Evolutionary conservation across 2,329 filamentous ascomycete genomes (phyloP), one percentile per base, ranked within the genome.

Genomic region (Talaromyces sp.): DNA sequence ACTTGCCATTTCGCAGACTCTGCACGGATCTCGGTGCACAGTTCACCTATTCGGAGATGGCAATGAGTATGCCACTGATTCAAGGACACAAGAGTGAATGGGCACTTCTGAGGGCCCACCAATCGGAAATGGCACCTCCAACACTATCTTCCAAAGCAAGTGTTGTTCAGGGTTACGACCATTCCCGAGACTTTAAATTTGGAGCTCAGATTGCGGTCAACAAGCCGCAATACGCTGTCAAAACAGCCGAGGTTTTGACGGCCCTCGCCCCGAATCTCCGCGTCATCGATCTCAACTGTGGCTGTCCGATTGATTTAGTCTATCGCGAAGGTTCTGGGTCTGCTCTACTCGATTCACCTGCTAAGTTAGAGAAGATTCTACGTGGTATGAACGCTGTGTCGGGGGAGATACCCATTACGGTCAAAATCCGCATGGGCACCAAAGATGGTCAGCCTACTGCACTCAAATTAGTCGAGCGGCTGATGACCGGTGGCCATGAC

Each of bases 21-120:
- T 97, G 93, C 70, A 88, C 91, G 13, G 89, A 93, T 59, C 83
- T 98, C 26, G 95, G 95, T 38, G 93, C 92, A 29, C 89, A 97
- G 71, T 82, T 96, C 55, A 99, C 95, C 0, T 99, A 96, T 80
- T 98, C 93, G 0, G 95, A 99, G 76, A 99, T 99, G 95, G 95
- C 93, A 4, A 90, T 99, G 84, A 88, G 91, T 29, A 80, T 96
- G 75, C 93, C 93, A 10, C 78, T 99, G 49, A 83, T 99, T 6
- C 92, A 97, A 74, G 95, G 95, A 38, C 86, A 89, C 65, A 96
- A 93, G 76, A 83, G 88, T 1, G 95, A 99, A 78, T 99, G 95
- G 95, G 92, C 95, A 21, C 81, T 99, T 59, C 86, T 98, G 82
- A 96, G 95, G 75, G 91, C 91, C 3, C 95, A 99, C 71, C 87